These are phyloP conservation scores for Solanum chilense DNA, from an alignment of 257 asterid genomes.

Conservation along the genomic window DNA sequence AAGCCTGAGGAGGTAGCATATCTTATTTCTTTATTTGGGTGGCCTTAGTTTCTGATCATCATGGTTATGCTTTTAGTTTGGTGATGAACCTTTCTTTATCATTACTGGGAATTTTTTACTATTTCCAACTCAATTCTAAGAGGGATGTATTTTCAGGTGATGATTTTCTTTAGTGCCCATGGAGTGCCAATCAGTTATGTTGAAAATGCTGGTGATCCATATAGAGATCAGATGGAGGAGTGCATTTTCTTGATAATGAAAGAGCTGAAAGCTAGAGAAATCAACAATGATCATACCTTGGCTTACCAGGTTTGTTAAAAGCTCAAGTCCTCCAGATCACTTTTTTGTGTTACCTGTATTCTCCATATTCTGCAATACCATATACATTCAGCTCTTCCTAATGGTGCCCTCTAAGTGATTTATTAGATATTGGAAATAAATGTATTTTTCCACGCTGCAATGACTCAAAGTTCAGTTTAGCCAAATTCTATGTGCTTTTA, in stretches of 20 bases:
- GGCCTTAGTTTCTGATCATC: neutral
- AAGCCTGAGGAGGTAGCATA: conserved; percentile 54
- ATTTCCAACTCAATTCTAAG: neutral
- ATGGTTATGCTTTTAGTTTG: neutral
- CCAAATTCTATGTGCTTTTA: neutral
- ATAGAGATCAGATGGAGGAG: conserved; percentile 90
- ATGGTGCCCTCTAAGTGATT: neutral
- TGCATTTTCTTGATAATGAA: conserved; percentile 84
- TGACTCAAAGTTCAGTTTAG: neutral
- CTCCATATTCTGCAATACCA: neutral
- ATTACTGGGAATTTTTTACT: neutral
- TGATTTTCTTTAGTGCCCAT: conserved; percentile 94
- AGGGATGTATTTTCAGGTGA: conserved; percentile 33
- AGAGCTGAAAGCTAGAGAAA: conserved; percentile 75
- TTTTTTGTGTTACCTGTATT: neutral
- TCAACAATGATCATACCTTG: conserved; percentile 59
- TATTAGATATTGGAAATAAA: neutral
- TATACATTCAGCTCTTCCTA: neutral
- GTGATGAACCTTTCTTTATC: neutral
- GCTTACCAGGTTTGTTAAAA: conserved; percentile 69
- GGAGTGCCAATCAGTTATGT: conserved; percentile 95
- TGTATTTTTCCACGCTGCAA: neutral
- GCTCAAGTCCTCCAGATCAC: neutral
- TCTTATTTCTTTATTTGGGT: neutral
- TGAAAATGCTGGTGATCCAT: conserved; percentile 91